phyloP scores from a whole-genome alignment of 2,329 filamentous ascomycete genomes.

The Microsporum audouinii region DNA sequence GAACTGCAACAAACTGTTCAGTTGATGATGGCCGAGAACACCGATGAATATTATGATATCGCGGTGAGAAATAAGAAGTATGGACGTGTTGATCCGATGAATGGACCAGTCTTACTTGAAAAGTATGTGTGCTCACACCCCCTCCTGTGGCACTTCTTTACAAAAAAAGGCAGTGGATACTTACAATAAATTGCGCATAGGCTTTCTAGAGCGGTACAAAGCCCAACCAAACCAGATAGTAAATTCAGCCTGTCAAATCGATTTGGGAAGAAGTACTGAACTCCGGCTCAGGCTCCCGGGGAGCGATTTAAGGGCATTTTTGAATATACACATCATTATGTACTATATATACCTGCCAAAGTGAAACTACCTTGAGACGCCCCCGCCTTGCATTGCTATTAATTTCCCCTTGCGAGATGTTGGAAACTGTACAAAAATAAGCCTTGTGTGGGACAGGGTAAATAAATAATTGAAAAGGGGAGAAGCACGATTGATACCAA shows the following conservation, averaged over 20 bases:
- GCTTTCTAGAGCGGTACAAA: conserved; percentile 53
- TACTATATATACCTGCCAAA: conserved; percentile 2
- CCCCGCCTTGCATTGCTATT: conserved; percentile 1
- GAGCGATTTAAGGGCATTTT: not conserved
- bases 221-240: conserved; percentile 42
- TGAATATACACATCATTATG: conserved; percentile 4
- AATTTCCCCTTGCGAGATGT: not conserved
- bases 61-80: conserved; percentile 86
- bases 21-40: conserved; percentile 73
- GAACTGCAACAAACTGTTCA: conserved; percentile 88
- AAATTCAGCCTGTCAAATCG: conserved; percentile 63
- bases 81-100: conserved; percentile 79
- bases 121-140: conserved; percentile 49
- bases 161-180: not conserved
- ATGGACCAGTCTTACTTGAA: conserved; percentile 79
- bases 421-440: conserved; percentile 1
- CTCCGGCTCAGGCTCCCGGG: not conserved
- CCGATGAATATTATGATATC: conserved; percentile 95
- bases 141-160: conserved; percentile 13
- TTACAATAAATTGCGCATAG: conserved; percentile 28
- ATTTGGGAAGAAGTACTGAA: conserved; percentile 50
- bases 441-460: not conserved
- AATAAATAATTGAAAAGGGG: not conserved
- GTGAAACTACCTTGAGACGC: conserved; percentile 1
- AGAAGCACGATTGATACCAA: not conserved